A percentile compares a stretch with the other conserved stretches of the same genome.
phyloP scores from a whole-genome alignment of 768 basidiomycete species.

The Mycena galopus region DNA sequence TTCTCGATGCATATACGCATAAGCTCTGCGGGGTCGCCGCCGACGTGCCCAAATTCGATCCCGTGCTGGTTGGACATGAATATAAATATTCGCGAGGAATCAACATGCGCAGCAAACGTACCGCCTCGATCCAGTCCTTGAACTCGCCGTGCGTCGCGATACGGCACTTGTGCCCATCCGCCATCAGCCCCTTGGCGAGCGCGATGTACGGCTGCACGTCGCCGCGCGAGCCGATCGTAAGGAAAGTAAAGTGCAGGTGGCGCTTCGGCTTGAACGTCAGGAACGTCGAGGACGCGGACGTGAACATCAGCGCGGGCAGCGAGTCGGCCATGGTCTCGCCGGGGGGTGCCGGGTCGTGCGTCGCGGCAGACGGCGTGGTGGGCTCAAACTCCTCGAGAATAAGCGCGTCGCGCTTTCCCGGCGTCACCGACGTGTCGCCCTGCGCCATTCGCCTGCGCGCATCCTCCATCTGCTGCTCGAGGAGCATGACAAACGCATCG shows the following conservation, averaged over 20 bases:
- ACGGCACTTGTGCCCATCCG: constrained; percentile 88
- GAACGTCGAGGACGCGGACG: constrained; percentile 95
- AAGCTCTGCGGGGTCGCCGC: constrained; percentile 96
- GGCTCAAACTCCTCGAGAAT: constrained; percentile 89
- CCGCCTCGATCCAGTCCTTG: constrained; percentile 94
- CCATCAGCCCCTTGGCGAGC: constrained; percentile 90
- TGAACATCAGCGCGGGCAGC: constrained; percentile 94
- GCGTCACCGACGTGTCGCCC: constrained; percentile 57
- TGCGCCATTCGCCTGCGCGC: constrained; percentile 62
- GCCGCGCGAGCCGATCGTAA: constrained; percentile 96
- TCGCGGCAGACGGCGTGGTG: constrained; percentile 48
- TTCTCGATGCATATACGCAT: constrained; percentile 99
- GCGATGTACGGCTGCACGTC: constrained; percentile 99
- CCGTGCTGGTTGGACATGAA: constrained; percentile 72
- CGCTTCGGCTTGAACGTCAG: constrained; percentile 94
- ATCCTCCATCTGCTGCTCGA: constrained; percentile 87
- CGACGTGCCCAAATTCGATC: constrained; percentile 95
- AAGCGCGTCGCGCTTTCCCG: constrained; percentile 77
- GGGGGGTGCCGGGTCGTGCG: constrained; percentile 59
- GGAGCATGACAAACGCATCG: constrained; percentile 77
- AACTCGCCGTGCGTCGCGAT: constrained; percentile 98
- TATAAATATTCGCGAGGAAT: constrained; percentile 15
- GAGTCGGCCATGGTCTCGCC: constrained; percentile 76
- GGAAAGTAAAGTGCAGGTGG: constrained; percentile 89
- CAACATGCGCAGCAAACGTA: constrained; percentile 55